Base-by-base conservation (phyloP, 129 eudicot species). In the Daucus carota region DNA sequence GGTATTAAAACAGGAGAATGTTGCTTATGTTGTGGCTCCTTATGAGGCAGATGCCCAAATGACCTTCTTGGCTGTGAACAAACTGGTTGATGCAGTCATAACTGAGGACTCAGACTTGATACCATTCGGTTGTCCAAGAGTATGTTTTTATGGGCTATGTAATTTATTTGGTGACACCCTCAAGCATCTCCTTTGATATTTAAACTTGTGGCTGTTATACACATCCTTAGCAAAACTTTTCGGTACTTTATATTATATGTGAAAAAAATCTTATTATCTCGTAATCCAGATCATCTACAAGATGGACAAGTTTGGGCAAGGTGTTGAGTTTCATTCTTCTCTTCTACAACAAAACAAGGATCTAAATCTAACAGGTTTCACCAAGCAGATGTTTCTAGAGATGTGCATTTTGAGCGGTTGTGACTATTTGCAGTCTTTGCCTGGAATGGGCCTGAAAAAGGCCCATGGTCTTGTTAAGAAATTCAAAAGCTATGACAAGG, bases 41-140 rank as follows among this genome's bases (percentile, higher is more conserved):
- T 94, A 94, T 67, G 99, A 94, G 79, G 99, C 97, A 75, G 99
- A 94, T 86, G 99, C 99, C 52, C 97, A 94, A 83, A 91, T 94
- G 97, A 91, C 99, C 48, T 91, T 89, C 81, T 77, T 94, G 85
- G 99, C 99, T 44, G 47, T 88, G 72, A 87, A 81, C 90, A 88
- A 89, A 71, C 89, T 86, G 70, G 99, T 94, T 65, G 99, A 91
- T 73, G 99, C 92, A 70, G 94, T 94, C n/a, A 91, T 94, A 62
- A 94, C 99, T 0, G 99, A 94, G 85, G 99, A 94, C 82, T 94
- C 97, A 9, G 99, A 91, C 76, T 83, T 94, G 71, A 94, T 94
- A 77, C 91, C 97, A 60, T 94, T 91, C 82, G 99, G 99, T 67
- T 94, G 99, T 80, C 93, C 99, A 22, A 89, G 96, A 75, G 99